Percentiles rank a stretch among this genome's conserved stretches.
phyloP scores from a whole-genome alignment of 2,329 filamentous ascomycete species.

The Grosmannia penicillata region DNA sequence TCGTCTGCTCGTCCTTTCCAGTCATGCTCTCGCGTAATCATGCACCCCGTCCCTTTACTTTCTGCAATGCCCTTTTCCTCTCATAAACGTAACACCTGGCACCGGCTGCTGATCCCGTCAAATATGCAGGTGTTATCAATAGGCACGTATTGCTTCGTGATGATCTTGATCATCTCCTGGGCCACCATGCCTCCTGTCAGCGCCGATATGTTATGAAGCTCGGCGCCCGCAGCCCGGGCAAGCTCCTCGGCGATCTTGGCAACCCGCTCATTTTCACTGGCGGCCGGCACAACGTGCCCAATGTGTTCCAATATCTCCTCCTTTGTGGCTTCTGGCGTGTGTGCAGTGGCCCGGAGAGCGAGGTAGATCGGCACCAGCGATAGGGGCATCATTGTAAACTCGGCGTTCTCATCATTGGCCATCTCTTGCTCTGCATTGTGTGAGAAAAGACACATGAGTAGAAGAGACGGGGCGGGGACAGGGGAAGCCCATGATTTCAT shows the following conservation, averaged over 20 bases:
- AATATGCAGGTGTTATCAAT: slow-evolving; percentile 59
- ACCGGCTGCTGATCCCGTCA: slow-evolving; percentile 50
- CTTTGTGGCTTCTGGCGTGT: slow-evolving; percentile 26
- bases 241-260: slow-evolving; percentile 47
- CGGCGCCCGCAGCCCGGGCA: slow-evolving; percentile 63
- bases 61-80: slow-evolving; percentile 1
- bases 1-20: too few species aligned
- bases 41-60: neutral
- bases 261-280: slow-evolving; percentile 32
- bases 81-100: slow-evolving; percentile 40
- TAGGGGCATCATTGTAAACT: slow-evolving; percentile 30
- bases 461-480: neutral
- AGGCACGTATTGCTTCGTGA: slow-evolving; percentile 58
- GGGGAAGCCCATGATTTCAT: too few species aligned
- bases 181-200: slow-evolving; percentile 82
- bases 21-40: too few species aligned
- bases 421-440: slow-evolving; percentile 32
- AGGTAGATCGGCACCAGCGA: slow-evolving; percentile 58
- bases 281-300: slow-evolving; percentile 27
- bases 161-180: slow-evolving; percentile 92
- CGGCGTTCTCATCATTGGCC: slow-evolving; percentile 36
- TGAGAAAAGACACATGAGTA: slow-evolving; percentile 7
- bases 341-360: slow-evolving; percentile 40
- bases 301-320: slow-evolving; percentile 38
- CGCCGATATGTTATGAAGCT: slow-evolving; percentile 85